These are phyloP conservation scores for Penicillium egyptiacum DNA, from an alignment of 495 filamentous ascomycete genomes.

Conservation along the genomic window DNA sequence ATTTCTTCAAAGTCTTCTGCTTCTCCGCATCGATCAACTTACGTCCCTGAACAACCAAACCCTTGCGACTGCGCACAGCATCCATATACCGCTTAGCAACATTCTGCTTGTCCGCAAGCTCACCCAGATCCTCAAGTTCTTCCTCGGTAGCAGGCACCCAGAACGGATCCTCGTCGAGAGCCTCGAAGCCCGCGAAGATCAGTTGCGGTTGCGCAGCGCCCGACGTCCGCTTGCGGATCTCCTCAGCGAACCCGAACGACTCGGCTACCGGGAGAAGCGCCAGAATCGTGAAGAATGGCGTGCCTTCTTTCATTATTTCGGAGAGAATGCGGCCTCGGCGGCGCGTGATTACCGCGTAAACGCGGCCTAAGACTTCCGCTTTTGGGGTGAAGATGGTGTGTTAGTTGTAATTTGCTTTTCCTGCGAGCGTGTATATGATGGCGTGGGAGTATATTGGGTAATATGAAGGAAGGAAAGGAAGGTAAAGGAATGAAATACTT, in stretches of 20 bases:
- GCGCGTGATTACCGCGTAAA: slow-evolving; percentile 89
- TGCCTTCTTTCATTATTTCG: slow-evolving; percentile 91
- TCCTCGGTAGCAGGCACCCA: slow-evolving; percentile 98
- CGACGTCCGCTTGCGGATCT: slow-evolving; percentile 91
- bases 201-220: slow-evolving; percentile 90
- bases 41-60: slow-evolving; percentile 74
- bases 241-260: slow-evolving; percentile 92
- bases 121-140: slow-evolving; percentile 92
- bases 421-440: neutral
- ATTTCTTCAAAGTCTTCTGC: slow-evolving; percentile 98
- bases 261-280: slow-evolving; percentile 87
- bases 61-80: slow-evolving; percentile 78
- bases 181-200: slow-evolving; percentile 88
- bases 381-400: slow-evolving; percentile 20
- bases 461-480: neutral
- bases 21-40: slow-evolving; percentile 93
- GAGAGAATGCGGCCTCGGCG: slow-evolving; percentile 86
- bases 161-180: slow-evolving; percentile 89
- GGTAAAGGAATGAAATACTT: slow-evolving; percentile 32
- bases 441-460: neutral
- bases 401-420: slow-evolving; percentile 13
- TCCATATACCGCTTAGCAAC: slow-evolving; percentile 97
- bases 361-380: slow-evolving; percentile 92
- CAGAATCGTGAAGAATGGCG: slow-evolving; percentile 91
- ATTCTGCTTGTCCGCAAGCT: slow-evolving; percentile 90